phyloP scores from a whole-genome alignment of 1,284 basidiomycete species.

The Meira miltonrushii region DNA sequence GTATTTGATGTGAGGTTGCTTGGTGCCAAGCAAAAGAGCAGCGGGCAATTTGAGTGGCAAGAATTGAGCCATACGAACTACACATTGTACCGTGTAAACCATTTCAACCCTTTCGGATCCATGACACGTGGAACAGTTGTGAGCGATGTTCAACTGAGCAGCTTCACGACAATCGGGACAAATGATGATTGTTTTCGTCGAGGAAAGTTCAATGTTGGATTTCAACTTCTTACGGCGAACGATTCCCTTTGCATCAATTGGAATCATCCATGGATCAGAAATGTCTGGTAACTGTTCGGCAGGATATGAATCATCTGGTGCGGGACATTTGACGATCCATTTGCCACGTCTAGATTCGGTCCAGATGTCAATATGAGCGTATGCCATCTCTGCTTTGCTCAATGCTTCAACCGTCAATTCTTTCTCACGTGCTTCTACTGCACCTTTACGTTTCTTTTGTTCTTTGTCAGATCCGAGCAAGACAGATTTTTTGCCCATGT shows the following conservation, averaged over 20 bases:
- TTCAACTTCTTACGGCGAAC: slow-evolving; percentile 22
- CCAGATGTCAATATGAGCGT: slow-evolving; percentile 16
- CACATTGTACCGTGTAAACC: slow-evolving; percentile 20
- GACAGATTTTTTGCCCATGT: background rate
- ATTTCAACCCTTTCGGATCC: slow-evolving; percentile 16
- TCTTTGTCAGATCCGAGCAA: slow-evolving; percentile 16
- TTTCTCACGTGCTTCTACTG: slow-evolving; percentile 17
- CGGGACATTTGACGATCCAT: slow-evolving; percentile 19
- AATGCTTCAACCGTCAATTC: slow-evolving; percentile 21
- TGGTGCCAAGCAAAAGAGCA: slow-evolving; percentile 12
- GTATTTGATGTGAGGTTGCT: slow-evolving; percentile 19
- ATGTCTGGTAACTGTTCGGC: slow-evolving; percentile 12
- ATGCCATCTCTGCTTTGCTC: slow-evolving; percentile 17
- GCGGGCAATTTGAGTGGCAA: slow-evolving; percentile 20
- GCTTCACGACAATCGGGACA: slow-evolving; percentile 18
- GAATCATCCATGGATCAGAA: slow-evolving; percentile 19
- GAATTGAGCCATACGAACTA: slow-evolving; percentile 20
- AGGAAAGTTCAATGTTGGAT: slow-evolving; percentile 19
- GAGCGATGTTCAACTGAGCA: background rate
- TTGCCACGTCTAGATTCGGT: slow-evolving; percentile 20
- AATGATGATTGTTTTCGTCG: slow-evolving; percentile 16
- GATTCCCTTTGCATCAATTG: slow-evolving; percentile 23
- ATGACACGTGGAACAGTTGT: slow-evolving; percentile 10
- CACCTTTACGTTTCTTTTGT: slow-evolving; percentile 13
- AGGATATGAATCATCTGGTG: slow-evolving; percentile 4